Evolutionary conservation across 78 protist genomes (phyloP).

Genomic region (Dictyostelium capitatum): DNA sequence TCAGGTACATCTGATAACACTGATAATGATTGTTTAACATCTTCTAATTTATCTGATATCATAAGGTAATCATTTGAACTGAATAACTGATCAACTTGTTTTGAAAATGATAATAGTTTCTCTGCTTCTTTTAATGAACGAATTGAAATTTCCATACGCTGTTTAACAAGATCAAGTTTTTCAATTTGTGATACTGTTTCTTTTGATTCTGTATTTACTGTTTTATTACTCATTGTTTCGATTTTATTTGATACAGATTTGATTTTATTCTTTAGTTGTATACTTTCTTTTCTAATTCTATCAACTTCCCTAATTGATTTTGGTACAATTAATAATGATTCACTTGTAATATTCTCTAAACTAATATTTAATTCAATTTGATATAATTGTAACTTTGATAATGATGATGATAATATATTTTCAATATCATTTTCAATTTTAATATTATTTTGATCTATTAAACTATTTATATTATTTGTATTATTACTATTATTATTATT

Average conservation of each 20-base stretch:
- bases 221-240: not conserved
- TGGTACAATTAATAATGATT: constrained; percentile 64
- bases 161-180: constrained; percentile 21
- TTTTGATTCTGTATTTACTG: not conserved
- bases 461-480: not conserved
- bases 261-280: constrained; percentile 15
- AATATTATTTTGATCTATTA: constrained; percentile 37
- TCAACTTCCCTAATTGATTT: constrained; percentile 71
- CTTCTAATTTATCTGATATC: constrained; percentile 56
- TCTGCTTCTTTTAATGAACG: constrained; percentile 63
- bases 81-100: constrained; percentile 31
- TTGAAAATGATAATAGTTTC: constrained; percentile 38
- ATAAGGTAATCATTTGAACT: constrained; percentile 19
- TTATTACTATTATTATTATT: constrained; percentile 6
- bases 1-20: constrained; percentile 63
- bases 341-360: constrained; percentile 34
- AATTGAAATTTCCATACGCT: constrained; percentile 38
- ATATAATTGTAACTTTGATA: constrained; percentile 66
- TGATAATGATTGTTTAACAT: constrained; percentile 16
- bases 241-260: constrained; percentile 6
- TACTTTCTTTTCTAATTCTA: constrained; percentile 47
- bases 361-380: constrained; percentile 52
- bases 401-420: constrained; percentile 2
- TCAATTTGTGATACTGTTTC: constrained; percentile 9
- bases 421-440: constrained; percentile 17